Conservation (phyloP, 2,329 filamentous ascomycete species). For the Cercospora canescens region DNA sequence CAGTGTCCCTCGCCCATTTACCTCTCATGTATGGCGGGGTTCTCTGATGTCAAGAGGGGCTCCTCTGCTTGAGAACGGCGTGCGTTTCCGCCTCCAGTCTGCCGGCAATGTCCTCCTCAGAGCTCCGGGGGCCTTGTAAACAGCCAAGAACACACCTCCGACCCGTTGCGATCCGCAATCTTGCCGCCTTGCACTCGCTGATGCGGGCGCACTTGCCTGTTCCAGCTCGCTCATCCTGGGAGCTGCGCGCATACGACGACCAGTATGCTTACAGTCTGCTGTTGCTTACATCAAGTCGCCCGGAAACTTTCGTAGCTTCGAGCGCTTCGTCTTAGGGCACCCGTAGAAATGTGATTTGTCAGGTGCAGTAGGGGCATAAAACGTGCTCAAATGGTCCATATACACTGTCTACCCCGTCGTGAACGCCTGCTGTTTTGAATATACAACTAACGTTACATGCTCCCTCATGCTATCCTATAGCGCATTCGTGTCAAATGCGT, state of each 20-base stretch:
- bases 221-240: neutral
- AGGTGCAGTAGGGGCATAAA: neutral
- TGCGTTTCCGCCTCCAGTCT: constrained; percentile 2
- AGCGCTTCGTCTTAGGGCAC: neutral
- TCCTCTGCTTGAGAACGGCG: neutral
- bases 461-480: constrained; percentile 11
- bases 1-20: constrained; percentile 5
- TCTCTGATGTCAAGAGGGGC: constrained; percentile 9
- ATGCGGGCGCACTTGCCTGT: constrained; percentile 12
- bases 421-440: constrained; percentile 25
- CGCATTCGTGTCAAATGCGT: constrained; percentile 16
- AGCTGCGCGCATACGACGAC: neutral
- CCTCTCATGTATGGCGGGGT: constrained; percentile 5
- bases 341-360: neutral
- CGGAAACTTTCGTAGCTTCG: constrained; percentile 1
- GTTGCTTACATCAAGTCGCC: neutral
- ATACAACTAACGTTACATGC: constrained; percentile 30
- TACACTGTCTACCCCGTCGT: constrained; percentile 22
- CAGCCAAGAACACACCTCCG: constrained; percentile 1
- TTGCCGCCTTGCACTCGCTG: constrained; percentile 4
- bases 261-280: neutral
- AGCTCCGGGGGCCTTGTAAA: constrained; percentile 4
- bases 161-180: constrained; percentile 11
- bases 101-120: neutral
- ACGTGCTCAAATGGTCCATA: constrained; percentile 3